Evolutionary conservation across 1,284 basidiomycete genomes (phyloP), one percentile per base, ranked within the genome.

Genomic region (Moesziomyces antarcticus): DNA sequence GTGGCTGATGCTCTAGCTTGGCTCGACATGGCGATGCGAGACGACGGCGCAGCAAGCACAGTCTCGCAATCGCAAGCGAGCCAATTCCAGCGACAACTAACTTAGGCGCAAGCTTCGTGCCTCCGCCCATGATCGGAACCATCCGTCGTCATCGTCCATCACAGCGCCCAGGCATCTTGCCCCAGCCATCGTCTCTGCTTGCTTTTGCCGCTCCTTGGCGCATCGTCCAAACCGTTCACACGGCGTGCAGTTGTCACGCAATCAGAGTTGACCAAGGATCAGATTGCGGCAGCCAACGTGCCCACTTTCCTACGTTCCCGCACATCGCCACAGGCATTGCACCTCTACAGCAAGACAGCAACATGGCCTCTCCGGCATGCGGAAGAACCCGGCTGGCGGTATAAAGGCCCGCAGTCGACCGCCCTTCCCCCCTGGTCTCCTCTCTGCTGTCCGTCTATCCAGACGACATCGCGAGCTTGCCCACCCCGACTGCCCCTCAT

Each of bases 11-110:
- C 37, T 40, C 37, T 40, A 18, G 37, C 37, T 40, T 18, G 37
- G 37, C 35, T 50, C 50, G n/a, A 20, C 21, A 10, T 45, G 40
- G 37, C 33, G 56, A 59, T 45, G 56, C 56, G 44, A 59, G 20
- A 35, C 49, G 49, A 59, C 49, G 33, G 37, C 43, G 18, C n/a
- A 8, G 24, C 43, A 27, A 43, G 33, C 9, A 33, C 21, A 16
- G 22, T n/a, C 30, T 21, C 37, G 40, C 37, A 1, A 6, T 18
- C 7, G 37, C 37, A 40, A 18, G 37, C 16, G 7, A 40, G 13
- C 37, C 37, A 40, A 40, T 40, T 6, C 16, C 37, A 40, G 25
- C 5, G 25, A 18, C 37, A 40, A 40, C 37, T 18, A 24, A 21
- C 45, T 46, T 25, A 46, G 3, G 24, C 35, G 20, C 37, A 59